Conservation (phyloP, 495 filamentous ascomycete species). For the Hypoxylon intermedium region DNA sequence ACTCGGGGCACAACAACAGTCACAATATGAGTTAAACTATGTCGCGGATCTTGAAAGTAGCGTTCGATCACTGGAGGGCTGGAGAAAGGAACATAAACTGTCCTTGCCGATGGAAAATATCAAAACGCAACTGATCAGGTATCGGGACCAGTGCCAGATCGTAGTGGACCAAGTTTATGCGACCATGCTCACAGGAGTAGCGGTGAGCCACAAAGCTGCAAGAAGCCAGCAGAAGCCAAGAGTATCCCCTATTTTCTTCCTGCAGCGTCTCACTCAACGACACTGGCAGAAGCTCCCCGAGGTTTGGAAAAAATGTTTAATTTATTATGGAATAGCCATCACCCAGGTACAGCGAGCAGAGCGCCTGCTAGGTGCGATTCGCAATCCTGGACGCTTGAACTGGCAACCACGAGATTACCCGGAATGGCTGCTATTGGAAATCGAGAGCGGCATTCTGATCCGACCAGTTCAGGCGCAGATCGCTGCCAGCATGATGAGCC, state of each 20-base stretch:
- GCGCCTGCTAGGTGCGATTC: conserved; percentile 37
- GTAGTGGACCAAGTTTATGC: conserved; percentile 6
- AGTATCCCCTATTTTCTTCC: conserved; percentile 46
- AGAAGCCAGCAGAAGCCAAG: conserved; percentile 35
- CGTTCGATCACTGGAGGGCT: conserved; percentile 12
- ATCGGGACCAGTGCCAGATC: conserved; percentile 1
- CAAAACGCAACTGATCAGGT: not conserved
- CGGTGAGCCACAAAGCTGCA: not conserved
- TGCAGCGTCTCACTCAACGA: conserved; percentile 41
- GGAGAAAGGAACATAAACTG: conserved; percentile 4
- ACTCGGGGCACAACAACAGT: conserved; percentile 4
- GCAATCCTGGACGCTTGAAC: conserved; percentile 54
- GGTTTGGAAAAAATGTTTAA: conserved; percentile 43
- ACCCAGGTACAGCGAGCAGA: conserved; percentile 48
- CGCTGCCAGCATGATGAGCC: conserved; percentile 63
- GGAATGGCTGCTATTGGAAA: conserved; percentile 67
- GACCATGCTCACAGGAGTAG: conserved; percentile 19
- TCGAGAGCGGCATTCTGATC: conserved; percentile 69
- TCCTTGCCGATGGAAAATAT: not conserved
- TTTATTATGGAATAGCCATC: conserved; percentile 48
- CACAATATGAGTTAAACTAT: conserved; percentile 37
- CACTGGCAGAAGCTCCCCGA: conserved; percentile 32
- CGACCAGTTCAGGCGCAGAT: conserved; percentile 66
- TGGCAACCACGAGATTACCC: conserved; percentile 60
- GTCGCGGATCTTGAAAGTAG: conserved; percentile 35